Percentiles rank a stretch among this genome's conserved stretches.
Conservation (phyloP, 768 basidiomycete species). For the Naematelia aurantialba region DNA sequence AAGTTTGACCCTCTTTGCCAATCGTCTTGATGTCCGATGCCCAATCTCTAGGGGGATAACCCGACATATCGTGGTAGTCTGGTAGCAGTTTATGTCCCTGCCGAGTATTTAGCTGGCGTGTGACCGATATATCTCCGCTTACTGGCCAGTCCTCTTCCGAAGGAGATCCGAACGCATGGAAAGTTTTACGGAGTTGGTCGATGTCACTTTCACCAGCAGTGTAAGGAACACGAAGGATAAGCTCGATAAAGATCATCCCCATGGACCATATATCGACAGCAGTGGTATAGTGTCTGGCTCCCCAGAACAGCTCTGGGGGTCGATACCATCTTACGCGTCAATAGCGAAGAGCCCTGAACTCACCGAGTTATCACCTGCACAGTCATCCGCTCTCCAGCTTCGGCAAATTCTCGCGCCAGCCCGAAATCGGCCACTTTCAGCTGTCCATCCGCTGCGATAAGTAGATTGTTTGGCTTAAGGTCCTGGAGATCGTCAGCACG, state of each 20-base stretch:
- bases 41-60: constrained; percentile 76
- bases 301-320: constrained; percentile 90
- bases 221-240: constrained; percentile 94
- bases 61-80: constrained; percentile 79
- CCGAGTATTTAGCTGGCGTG: constrained; percentile 5
- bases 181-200: constrained; percentile 92
- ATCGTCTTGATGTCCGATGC: constrained; percentile 89
- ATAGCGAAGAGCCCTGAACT: constrained; percentile 32
- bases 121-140: constrained; percentile 50
- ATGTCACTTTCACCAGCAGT: constrained; percentile 92
- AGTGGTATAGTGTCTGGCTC: constrained; percentile 81
- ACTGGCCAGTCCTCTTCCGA: constrained; percentile 98
- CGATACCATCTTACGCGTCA: constrained; percentile 78
- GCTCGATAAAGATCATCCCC: constrained; percentile 94
- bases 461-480: constrained; percentile 96
- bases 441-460: constrained; percentile 82
- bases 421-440: constrained; percentile 99
- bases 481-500: constrained; percentile 59
- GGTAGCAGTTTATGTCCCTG: constrained; percentile 88
- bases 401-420: constrained; percentile 91
- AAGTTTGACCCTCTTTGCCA: constrained; percentile 74
- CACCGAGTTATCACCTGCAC: constrained; percentile 96
- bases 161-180: constrained; percentile 90
- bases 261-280: constrained; percentile 96
- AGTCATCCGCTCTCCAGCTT: constrained; percentile 94